A percentile compares a stretch with the other conserved stretches of the same genome.
Conservation (phyloP, 2,329 filamentous ascomycete species). For the Hortaea werneckii region DNA sequence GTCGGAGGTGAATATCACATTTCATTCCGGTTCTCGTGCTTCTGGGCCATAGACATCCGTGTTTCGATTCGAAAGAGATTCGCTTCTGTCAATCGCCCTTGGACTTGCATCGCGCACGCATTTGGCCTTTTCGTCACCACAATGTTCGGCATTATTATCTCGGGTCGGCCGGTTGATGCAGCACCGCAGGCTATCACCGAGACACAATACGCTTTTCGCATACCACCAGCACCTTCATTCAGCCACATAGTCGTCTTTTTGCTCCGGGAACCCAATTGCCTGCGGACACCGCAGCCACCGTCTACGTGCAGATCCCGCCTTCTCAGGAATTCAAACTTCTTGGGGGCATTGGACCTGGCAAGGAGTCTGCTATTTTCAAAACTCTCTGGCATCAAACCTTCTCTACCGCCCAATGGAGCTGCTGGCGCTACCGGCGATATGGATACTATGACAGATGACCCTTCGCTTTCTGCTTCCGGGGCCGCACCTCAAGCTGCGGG, state of each 20-base stretch:
- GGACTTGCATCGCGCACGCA: no score
- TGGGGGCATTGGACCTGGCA: conserved; percentile 79
- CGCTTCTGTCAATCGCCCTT: no score
- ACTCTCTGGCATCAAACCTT: conserved; percentile 42
- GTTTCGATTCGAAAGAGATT: no score
- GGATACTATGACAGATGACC: conserved; percentile 38
- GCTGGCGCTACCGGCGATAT: conserved; percentile 34
- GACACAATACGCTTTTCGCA: conserved; percentile 54
- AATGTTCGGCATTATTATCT: conserved; percentile 54
- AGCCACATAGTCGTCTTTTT: conserved; percentile 80
- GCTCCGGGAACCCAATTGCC: conserved; percentile 65
- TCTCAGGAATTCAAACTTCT: conserved; percentile 65
- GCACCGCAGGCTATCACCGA: conserved; percentile 45
- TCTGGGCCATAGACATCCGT: no score
- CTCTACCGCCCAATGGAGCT: conserved; percentile 25
- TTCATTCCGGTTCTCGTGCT: no score
- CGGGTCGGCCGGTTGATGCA: conserved; percentile 50
- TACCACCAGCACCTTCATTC: conserved; percentile 51
- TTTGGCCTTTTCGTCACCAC: background rate
- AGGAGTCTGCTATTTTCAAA: conserved; percentile 87
- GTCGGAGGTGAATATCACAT: background rate
- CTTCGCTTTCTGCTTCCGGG: conserved; percentile 13
- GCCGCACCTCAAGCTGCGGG: conserved; percentile 20
- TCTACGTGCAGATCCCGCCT: conserved; percentile 69
- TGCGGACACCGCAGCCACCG: conserved; percentile 67